A percentile compares a stretch with the other conserved stretches of the same genome.
Conservation (phyloP, 2,329 filamentous ascomycete species). For the Trichoderma sp. region DNA sequence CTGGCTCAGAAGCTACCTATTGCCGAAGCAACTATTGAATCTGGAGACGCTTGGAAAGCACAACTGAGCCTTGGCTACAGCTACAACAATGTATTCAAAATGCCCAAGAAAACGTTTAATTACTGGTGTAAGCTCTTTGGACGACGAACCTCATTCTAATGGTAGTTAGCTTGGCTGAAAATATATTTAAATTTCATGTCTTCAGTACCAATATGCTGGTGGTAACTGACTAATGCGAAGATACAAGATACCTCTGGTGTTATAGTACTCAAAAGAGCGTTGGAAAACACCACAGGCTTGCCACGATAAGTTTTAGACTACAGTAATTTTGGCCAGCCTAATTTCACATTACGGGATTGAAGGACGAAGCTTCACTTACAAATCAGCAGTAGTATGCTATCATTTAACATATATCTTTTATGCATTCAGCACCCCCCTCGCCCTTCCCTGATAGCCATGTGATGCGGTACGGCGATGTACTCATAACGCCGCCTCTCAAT, state of each 20-base stretch:
- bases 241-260: too few species aligned
- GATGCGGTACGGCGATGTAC: neutral
- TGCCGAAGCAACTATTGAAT: slow-evolving; percentile 2
- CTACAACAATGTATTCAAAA: neutral
- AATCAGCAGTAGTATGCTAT: neutral
- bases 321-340: too few species aligned
- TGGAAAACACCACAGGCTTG: too few species aligned
- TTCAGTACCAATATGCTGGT: too few species aligned
- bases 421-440: too few species aligned
- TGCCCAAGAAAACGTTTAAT: neutral
- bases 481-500: neutral
- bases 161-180: neutral
- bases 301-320: too few species aligned
- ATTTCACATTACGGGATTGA: too few species aligned
- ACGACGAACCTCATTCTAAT: neutral
- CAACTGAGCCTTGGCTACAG: neutral
- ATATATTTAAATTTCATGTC: too few species aligned
- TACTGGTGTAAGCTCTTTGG: neutral
- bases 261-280: too few species aligned
- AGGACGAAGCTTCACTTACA: too few species aligned
- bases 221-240: too few species aligned
- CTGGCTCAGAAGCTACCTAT: slow-evolving; percentile 5
- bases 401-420: neutral
- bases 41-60: neutral
- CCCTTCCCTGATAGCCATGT: neutral